phyloP scores from a whole-genome alignment of 306 rosid species.

The Luffa aegyptiaca region DNA sequence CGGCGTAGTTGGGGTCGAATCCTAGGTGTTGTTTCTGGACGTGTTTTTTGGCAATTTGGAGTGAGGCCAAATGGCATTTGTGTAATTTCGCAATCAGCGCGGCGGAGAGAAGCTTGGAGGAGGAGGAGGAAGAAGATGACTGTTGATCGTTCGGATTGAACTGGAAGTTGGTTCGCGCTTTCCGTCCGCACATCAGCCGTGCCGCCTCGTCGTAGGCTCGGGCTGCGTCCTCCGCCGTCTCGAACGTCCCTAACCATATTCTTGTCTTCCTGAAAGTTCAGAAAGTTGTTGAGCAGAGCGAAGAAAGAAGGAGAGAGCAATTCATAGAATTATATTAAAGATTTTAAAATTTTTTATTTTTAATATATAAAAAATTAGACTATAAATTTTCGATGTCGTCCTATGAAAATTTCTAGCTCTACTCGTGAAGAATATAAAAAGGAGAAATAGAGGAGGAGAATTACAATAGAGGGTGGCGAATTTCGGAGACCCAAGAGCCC shows the following conservation, averaged over 20 bases:
- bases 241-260: slow-evolving; percentile 82
- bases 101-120: slow-evolving; percentile 44
- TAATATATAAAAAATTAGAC: too few species aligned
- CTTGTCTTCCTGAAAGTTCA: slow-evolving; percentile 52
- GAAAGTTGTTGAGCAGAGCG: background rate
- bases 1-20: background rate
- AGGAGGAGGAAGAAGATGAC: slow-evolving; percentile 14
- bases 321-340: too few species aligned
- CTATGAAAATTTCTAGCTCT: background rate
- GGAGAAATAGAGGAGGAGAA: background rate
- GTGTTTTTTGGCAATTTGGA: slow-evolving; percentile 44
- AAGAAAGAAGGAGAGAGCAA: background rate
- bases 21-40: slow-evolving; percentile 21
- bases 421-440: background rate
- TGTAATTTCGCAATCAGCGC: slow-evolving; percentile 55
- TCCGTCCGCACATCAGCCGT: slow-evolving; percentile 62
- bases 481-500: slow-evolving; percentile 99
- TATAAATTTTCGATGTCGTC: background rate
- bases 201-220: slow-evolving; percentile 92
- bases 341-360: too few species aligned
- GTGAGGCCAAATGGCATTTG: slow-evolving; percentile 67
- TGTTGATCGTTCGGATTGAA: slow-evolving; percentile 42
- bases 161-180: slow-evolving; percentile 65
- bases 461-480: slow-evolving; percentile 93
- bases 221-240: slow-evolving; percentile 85